These are phyloP conservation scores for Pseudocercospora crystallina DNA, from an alignment of 2,329 filamentous ascomycete genomes.

Conservation along the genomic window DNA sequence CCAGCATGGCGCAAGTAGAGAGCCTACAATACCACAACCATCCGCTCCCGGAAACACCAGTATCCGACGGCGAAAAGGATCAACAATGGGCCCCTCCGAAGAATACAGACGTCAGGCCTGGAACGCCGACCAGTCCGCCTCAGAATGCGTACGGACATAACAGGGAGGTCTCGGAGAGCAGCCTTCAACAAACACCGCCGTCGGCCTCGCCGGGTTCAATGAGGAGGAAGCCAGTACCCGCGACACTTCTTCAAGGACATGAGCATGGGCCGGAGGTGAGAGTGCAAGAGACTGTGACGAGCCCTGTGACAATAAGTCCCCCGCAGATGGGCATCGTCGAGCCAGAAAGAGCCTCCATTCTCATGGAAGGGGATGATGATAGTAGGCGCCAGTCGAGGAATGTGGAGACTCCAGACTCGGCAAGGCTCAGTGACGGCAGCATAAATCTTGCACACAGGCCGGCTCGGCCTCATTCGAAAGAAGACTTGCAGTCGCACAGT, in stretches of 20 bases:
- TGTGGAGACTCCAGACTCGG: constrained; percentile 28
- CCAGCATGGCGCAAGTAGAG: constrained; percentile 12
- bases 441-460: too few species aligned
- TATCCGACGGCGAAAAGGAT: constrained; percentile 3
- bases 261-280: constrained; percentile 27
- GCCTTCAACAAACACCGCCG: constrained; percentile 19
- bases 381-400: constrained; percentile 19
- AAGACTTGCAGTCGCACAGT: constrained; percentile 11
- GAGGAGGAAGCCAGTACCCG: constrained; percentile 16
- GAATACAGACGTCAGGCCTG: constrained; percentile 9
- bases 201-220: constrained; percentile 4
- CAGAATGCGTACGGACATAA: constrained; percentile 15
- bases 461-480: too few species aligned
- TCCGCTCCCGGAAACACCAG: constrained; percentile 8
- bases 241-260: constrained; percentile 2
- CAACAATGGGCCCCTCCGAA: neutral
- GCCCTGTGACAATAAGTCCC: constrained; percentile 35
- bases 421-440: neutral
- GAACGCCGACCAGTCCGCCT: constrained; percentile 8
- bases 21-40: constrained; percentile 1
- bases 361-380: constrained; percentile 17
- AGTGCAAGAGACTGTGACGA: constrained; percentile 34
- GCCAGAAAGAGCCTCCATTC: constrained; percentile 31
- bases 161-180: constrained; percentile 17
- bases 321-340: constrained; percentile 30